These are phyloP conservation scores for Pseudogymnoascus sp. DNA, from an alignment of 2,329 filamentous ascomycete genomes.

Conservation along the genomic window DNA sequence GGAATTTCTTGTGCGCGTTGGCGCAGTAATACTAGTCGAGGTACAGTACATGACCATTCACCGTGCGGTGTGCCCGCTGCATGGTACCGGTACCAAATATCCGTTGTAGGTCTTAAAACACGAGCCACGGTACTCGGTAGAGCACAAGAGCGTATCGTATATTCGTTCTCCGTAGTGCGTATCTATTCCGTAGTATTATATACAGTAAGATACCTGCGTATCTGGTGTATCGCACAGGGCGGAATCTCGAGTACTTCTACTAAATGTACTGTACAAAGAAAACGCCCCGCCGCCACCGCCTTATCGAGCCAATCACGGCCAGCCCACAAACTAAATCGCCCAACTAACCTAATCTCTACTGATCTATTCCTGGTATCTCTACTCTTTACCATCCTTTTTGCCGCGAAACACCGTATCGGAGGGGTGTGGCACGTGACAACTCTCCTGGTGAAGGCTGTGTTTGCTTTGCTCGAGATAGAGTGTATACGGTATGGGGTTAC, in stretches of 20 bases:
- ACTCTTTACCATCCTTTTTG: neutral
- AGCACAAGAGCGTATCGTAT: neutral
- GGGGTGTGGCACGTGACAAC: neutral
- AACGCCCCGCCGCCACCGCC: neutral
- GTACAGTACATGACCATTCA: neutral
- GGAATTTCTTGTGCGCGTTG: neutral
- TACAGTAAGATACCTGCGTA: too few species aligned
- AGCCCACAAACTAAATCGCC: constrained; percentile 3
- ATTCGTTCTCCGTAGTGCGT: too few species aligned
- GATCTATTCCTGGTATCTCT: neutral
- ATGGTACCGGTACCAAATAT: neutral
- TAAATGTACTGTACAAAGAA: neutral
- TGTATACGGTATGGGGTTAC: neutral
- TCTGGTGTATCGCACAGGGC: neutral
- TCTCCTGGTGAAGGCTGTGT: neutral
- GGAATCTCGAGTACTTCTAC: neutral
- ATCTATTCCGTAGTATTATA: too few species aligned
- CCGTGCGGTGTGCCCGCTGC: neutral
- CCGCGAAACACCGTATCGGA: neutral
- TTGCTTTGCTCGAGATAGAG: neutral
- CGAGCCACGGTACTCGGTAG: neutral
- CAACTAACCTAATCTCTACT: constrained; percentile 2
- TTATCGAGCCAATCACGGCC: neutral
- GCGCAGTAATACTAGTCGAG: neutral
- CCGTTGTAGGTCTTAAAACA: neutral